Base-by-base conservation (phyloP, 1,139 yeast genomes). In the Blastobotrys aristatus region DNA sequence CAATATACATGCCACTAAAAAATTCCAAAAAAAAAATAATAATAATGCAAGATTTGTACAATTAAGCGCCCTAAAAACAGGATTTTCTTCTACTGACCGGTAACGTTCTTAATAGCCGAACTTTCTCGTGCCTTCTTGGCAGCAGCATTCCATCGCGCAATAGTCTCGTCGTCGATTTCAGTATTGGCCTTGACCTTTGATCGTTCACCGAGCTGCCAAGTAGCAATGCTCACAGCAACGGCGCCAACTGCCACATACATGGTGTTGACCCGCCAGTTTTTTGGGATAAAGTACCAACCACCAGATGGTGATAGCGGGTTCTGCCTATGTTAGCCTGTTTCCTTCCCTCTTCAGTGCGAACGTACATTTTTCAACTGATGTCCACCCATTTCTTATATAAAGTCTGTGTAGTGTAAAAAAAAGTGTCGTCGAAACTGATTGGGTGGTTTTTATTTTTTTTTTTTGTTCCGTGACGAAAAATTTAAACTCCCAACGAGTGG, bases 251-350 rank as follows among this genome's bases (percentile, higher is more conserved):
- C 59, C 27, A 65, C 62, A 44, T 60, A 51, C 24, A 53, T 49
- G 14, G 72, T 62, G 58, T 71, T 71, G 41, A 63, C 48, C 50
- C 60, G 62, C 68, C 70, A 69, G 67, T 71, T 71, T 58, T 62
- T 62, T 31, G 75, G 75, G 37, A 64, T 66, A 51, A 67, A 66
- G 62, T 60, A 70, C 75, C 75, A 71, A 40, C 75, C 75, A 40
- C 73, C 73, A 14, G 71, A 44, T 29, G 71, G 71, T 43, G 70
- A 63, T 62, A 68, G 63, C 10, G 67, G 65, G 48, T 64, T 62
- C 57, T 60, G 43, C 43, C 37, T 32, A 32, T 13, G 11, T 40
- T 30, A 44, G 47, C 35, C 14, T 14, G 11, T 27, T 27, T 24
- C 6, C 14, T 10, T 41, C 8, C 24, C 16, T n/a, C n/a, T n/a